Conservation (phyloP, 257 asterid species). For the Jaltomata sinuosa region DNA sequence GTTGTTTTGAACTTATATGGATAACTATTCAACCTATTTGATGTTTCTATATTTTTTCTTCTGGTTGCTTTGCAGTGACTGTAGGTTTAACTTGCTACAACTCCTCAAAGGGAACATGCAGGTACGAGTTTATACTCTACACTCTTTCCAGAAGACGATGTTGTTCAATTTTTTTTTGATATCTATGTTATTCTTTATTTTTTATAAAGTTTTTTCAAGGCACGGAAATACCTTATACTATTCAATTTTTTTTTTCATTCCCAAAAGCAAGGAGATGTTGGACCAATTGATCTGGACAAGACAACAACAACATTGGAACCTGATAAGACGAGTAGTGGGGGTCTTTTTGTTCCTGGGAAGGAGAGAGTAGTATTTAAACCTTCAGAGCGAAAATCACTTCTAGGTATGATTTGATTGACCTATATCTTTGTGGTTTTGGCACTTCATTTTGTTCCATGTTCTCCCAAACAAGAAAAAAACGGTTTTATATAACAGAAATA, state of each 20-base stretch:
- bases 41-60: not conserved
- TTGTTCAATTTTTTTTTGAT: not conserved
- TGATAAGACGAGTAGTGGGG: constrained; percentile 47
- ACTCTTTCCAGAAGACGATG: not conserved
- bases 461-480: not conserved
- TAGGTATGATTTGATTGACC: constrained; percentile 38
- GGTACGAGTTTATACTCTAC: not conserved
- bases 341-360: constrained; percentile 53
- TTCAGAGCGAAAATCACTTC: constrained; percentile 54
- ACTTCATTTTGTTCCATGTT: not conserved
- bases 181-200: not conserved
- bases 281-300: constrained; percentile 35
- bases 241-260: not conserved
- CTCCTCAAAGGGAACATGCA: constrained; percentile 4
- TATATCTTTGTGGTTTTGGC: not conserved
- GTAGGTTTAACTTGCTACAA: not conserved
- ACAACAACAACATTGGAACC: constrained; percentile 49
- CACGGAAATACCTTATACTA: not conserved
- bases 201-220: not conserved
- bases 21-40: not conserved
- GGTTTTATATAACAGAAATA: not conserved
- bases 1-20: not conserved
- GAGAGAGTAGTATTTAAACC: constrained; percentile 58
- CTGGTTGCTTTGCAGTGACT: not conserved
- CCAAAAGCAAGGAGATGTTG: constrained; percentile 19